Evolutionary conservation across 345 rosid species (phyloP).

Genomic region (Dimocarpus longan): DNA sequence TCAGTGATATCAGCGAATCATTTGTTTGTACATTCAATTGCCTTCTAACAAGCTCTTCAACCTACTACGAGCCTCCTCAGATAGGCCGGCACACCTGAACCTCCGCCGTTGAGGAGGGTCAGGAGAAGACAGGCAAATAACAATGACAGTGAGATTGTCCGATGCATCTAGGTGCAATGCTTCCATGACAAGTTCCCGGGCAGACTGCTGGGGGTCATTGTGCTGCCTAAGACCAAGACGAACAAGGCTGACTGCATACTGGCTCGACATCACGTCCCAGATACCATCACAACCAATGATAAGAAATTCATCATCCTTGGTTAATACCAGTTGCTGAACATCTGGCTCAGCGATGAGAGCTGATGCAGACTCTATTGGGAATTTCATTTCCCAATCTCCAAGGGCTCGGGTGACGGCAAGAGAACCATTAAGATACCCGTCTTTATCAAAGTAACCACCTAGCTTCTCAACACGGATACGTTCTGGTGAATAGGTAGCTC

Average conservation of each 20-base stretch:
- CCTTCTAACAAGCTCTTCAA: conserved; percentile 58
- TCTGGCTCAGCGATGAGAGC: conserved; percentile 93
- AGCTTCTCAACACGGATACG: conserved; percentile 61
- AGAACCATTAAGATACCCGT: conserved; percentile 56
- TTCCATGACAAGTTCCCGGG: conserved; percentile 60
- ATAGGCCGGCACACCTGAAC: conserved; percentile 41
- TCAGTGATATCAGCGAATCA: conserved; percentile 18
- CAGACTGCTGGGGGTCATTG: conserved; percentile 56
- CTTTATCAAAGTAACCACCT: conserved; percentile 51
- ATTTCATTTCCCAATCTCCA: conserved; percentile 91
- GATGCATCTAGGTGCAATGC: conserved; percentile 54
- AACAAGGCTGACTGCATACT: conserved; percentile 71
- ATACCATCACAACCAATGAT: conserved; percentile 89
- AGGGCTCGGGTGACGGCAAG: conserved; percentile 80
- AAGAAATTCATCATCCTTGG: conserved; percentile 87
- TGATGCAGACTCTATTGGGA: conserved; percentile 55
- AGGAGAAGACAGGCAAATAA: conserved; percentile 48
- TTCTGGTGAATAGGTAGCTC: conserved; percentile 63
- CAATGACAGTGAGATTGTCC: conserved; percentile 58
- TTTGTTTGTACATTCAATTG: conserved; percentile 48
- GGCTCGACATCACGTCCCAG: conserved; percentile 86
- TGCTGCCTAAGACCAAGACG: conserved; percentile 63
- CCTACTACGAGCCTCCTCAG: conserved; percentile 57
- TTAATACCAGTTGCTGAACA: conserved; percentile 44
- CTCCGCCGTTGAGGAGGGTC: conserved; percentile 46